Evolutionary conservation across 192 early-diverging fungal genomes (phyloP).

Genomic region (Coemansia sp.): DNA sequence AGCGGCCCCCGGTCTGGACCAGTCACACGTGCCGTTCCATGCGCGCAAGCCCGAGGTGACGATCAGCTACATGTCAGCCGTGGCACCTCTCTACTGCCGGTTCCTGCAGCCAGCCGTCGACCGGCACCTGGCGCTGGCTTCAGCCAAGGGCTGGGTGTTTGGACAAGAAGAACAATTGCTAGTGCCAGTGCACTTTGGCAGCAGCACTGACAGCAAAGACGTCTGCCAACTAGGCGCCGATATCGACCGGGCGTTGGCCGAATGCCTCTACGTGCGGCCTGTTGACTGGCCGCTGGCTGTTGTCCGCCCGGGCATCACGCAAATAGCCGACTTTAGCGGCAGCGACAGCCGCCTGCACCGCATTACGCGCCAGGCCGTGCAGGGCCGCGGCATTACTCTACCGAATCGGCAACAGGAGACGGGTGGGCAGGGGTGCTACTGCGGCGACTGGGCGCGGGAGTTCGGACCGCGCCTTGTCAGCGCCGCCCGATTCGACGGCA

Average conservation of each 20-base stretch:
- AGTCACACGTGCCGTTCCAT: conserved; percentile 76
- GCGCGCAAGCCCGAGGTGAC: conserved; percentile 78
- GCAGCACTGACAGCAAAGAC: conserved; percentile 15
- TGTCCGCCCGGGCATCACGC: conserved; percentile 38
- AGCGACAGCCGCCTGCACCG: conserved; percentile 76
- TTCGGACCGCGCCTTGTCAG: conserved; percentile 79
- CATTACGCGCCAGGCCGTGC: conserved; percentile 76
- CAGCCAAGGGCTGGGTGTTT: conserved; percentile 57
- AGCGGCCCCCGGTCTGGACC: conserved; percentile 71
- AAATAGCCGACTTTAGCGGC: conserved; percentile 92
- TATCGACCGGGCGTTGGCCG: conserved; percentile 13
- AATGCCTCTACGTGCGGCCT: conserved; percentile 19
- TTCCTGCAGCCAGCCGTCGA: conserved; percentile 63
- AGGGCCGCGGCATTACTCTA: conserved; percentile 72
- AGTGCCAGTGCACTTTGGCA: not conserved
- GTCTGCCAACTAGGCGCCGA: conserved; percentile 3
- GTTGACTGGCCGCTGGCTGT: conserved; percentile 35
- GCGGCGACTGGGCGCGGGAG: conserved; percentile 73
- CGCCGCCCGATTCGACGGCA: not conserved
- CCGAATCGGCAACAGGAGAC: no score
- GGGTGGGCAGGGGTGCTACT: no score
- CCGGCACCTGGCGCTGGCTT: conserved; percentile 63
- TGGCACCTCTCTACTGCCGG: conserved; percentile 75
- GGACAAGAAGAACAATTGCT: not conserved
- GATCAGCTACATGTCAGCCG: conserved; percentile 67